phyloP scores from a whole-genome alignment of 148 eudicot genomes.

The Persicaria tinctoria region DNA sequence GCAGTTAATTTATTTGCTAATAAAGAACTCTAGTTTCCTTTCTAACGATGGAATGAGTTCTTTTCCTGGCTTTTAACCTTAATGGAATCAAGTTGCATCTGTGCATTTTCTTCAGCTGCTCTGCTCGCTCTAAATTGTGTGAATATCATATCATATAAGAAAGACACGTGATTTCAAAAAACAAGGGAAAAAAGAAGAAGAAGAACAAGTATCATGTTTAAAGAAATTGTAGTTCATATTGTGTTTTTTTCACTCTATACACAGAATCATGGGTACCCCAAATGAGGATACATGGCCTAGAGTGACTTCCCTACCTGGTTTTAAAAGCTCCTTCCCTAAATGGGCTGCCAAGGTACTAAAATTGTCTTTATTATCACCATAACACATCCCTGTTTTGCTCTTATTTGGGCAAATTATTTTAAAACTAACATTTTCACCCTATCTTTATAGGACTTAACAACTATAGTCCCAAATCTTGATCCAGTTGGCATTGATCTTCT shows the following conservation, averaged over 20 bases:
- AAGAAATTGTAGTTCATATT: neutral
- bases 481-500: constrained; percentile 83
- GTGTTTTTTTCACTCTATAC: neutral
- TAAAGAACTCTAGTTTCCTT: neutral
- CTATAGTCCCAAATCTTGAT: constrained; percentile 71
- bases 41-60: neutral
- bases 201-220: neutral
- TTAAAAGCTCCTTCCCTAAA: constrained; percentile 75
- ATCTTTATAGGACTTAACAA: constrained; percentile 57
- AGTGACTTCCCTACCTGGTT: constrained; percentile 87
- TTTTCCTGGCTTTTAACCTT: neutral
- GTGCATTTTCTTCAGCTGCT: neutral
- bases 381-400: neutral
- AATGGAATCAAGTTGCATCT: neutral
- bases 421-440: constrained; percentile 9
- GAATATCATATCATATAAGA: neutral
- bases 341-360: constrained; percentile 66
- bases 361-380: neutral
- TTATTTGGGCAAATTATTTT: constrained; percentile 6
- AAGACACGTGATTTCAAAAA: too few relatives aligned
- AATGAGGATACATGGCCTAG: constrained; percentile 96
- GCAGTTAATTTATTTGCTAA: neutral
- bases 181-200: too few relatives aligned
- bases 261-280: constrained; percentile 84
- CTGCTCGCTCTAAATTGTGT: neutral